Conservation (phyloP, 192 early-diverging fungal genomes). For the Umbelopsis isabellina region DNA sequence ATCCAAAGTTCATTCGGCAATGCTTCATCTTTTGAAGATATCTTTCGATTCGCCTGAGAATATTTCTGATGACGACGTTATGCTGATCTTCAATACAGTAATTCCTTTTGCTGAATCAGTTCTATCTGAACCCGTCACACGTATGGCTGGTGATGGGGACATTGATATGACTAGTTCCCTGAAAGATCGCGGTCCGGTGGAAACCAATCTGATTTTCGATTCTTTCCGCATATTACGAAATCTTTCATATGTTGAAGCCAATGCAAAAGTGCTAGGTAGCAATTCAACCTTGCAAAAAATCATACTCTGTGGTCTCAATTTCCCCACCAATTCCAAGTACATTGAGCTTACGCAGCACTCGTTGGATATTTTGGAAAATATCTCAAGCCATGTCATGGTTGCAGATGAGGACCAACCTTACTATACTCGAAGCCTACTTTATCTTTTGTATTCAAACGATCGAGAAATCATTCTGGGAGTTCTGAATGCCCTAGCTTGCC, state of each 20-base stretch:
- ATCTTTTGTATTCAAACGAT: slow-evolving; percentile 64
- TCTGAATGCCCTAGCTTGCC: slow-evolving; percentile 64
- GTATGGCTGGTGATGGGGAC: not conserved
- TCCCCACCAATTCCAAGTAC: slow-evolving; percentile 56
- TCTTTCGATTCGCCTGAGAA: slow-evolving; percentile 40
- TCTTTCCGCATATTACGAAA: slow-evolving; percentile 78
- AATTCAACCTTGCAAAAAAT: slow-evolving; percentile 51
- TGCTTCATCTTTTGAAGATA: not conserved
- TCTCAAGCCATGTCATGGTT: slow-evolving; percentile 57
- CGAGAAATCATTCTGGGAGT: slow-evolving; percentile 61
- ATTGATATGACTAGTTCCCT: too few species aligned
- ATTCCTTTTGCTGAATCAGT: not conserved
- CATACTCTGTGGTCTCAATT: slow-evolving; percentile 65
- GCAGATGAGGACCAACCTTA: slow-evolving; percentile 53
- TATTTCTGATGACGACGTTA: slow-evolving; percentile 51
- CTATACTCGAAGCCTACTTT: slow-evolving; percentile 63
- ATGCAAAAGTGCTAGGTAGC: slow-evolving; percentile 51
- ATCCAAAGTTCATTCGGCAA: not conserved
- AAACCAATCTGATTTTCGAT: slow-evolving; percentile 42
- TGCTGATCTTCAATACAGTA: slow-evolving; percentile 7
- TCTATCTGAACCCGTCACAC: not conserved
- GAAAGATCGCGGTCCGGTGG: not conserved
- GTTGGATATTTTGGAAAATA: slow-evolving; percentile 75
- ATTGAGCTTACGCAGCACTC: slow-evolving; percentile 63
- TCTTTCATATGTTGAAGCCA: slow-evolving; percentile 69